These are phyloP conservation scores for Allantophomopsis lycopodina DNA, from an alignment of 2,329 filamentous ascomycete species.

Conservation along the genomic window DNA sequence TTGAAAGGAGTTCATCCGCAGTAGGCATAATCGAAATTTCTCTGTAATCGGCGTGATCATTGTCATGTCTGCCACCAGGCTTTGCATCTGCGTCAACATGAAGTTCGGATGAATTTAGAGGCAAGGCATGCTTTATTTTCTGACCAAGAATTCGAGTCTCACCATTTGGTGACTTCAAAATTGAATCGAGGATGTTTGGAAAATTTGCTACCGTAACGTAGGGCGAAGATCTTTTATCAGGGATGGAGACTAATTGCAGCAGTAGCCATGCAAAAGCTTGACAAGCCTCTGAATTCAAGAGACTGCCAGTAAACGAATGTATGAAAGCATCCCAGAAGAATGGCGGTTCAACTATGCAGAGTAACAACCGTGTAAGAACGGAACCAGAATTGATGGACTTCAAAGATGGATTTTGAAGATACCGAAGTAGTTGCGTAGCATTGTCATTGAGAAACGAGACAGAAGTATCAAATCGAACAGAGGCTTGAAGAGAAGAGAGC, in stretches of 20 bases:
- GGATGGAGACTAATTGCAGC: conserved; percentile 26
- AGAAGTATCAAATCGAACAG: conserved; percentile 28
- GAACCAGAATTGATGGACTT: conserved; percentile 9
- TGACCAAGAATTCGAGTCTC: conserved; percentile 21
- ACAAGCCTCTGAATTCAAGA: conserved; percentile 15
- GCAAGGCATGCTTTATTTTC: conserved; percentile 25
- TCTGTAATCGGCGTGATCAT: conserved; percentile 50
- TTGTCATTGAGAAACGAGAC: conserved; percentile 27
- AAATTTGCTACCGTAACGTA: conserved; percentile 16
- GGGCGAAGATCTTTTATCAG: conserved; percentile 8
- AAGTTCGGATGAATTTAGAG: conserved; percentile 11
- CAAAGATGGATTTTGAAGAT: conserved; percentile 16
- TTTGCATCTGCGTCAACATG: conserved; percentile 3
- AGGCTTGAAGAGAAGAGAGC: conserved; percentile 21
- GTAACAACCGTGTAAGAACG: conserved; percentile 28
- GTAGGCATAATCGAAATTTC: conserved; percentile 53
- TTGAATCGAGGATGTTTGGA: conserved; percentile 9
- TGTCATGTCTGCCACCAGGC: conserved; percentile 60
- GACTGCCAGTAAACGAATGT: conserved; percentile 11
- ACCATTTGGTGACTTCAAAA: conserved; percentile 8
- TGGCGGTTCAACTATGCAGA: conserved; percentile 32
- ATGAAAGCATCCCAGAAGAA: conserved; percentile 29
- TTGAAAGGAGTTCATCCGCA: conserved; percentile 44
- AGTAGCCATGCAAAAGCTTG: conserved; percentile 27
- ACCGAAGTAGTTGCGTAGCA: conserved; percentile 18